Percentiles rank a stretch among this genome's conserved stretches.
Conservation (phyloP, 2,329 filamentous ascomycete species). For the Colletotrichum camelliae region DNA sequence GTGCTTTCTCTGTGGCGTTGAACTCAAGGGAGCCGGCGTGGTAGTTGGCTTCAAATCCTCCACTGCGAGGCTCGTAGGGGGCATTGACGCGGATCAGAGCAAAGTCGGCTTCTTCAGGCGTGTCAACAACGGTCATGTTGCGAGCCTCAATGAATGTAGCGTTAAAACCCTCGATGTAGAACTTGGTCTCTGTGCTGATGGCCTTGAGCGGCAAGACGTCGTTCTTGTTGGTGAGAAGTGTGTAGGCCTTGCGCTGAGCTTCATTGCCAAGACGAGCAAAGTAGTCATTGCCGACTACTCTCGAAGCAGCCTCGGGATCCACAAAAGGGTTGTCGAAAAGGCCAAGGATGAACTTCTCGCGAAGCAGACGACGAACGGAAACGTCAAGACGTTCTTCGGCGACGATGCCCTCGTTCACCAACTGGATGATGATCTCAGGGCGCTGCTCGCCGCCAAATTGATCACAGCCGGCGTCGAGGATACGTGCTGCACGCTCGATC, state of each 20-base stretch:
- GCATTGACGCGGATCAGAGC: slow-evolving; percentile 45
- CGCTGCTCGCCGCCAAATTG: slow-evolving; percentile 56
- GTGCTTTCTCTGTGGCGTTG: slow-evolving; percentile 30
- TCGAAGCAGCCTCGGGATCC: slow-evolving; percentile 44
- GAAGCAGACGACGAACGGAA: slow-evolving; percentile 50
- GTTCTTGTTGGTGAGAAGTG: slow-evolving; percentile 30
- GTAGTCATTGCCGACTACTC: slow-evolving; percentile 48
- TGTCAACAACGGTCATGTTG: slow-evolving; percentile 37
- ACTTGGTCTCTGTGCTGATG: slow-evolving; percentile 10
- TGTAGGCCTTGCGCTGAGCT: slow-evolving; percentile 31
- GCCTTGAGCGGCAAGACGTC: slow-evolving; percentile 25
- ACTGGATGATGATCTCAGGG: slow-evolving; percentile 52
- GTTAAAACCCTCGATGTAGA: slow-evolving; percentile 24
- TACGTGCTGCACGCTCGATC: slow-evolving; percentile 43
- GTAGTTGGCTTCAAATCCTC: slow-evolving; percentile 43
- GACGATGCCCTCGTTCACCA: slow-evolving; percentile 45
- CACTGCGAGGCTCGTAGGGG: slow-evolving; percentile 43
- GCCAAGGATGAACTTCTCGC: slow-evolving; percentile 56
- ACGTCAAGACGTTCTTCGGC: slow-evolving; percentile 48
- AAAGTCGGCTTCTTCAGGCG: slow-evolving; percentile 43
- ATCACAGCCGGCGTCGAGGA: slow-evolving; percentile 57
- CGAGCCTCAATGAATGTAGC: slow-evolving; percentile 22
- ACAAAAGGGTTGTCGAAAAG: slow-evolving; percentile 58
- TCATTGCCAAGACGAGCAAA: slow-evolving; percentile 34
- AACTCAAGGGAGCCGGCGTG: slow-evolving; percentile 47